phyloP scores from a whole-genome alignment of 176 grass and related monocot genomes.

The Avena eriantha region DNA sequence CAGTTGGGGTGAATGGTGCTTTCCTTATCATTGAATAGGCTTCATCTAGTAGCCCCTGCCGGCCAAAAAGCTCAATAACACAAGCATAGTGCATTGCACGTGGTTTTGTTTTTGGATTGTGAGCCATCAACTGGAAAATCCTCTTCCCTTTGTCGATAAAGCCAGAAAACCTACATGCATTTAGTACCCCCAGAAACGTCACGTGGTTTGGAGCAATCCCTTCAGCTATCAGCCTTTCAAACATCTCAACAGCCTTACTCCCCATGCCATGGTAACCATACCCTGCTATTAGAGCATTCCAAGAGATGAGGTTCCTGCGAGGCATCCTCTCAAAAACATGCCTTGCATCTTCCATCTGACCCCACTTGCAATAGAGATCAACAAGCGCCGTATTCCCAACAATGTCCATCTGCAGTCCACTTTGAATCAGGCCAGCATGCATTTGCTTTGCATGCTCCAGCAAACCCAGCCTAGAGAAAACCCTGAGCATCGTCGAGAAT shows the following conservation, averaged over 20 bases:
- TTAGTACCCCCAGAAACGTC: conserved; percentile 71
- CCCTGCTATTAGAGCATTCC: conserved; percentile 93
- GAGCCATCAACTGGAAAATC: conserved; percentile 72
- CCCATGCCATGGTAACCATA: conserved; percentile 92
- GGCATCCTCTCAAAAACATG: conserved; percentile 85
- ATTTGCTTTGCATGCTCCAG: conserved; percentile 78
- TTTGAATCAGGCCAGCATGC: conserved; percentile 75
- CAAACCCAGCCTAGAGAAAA: conserved; percentile 70
- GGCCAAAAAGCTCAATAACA: conserved; percentile 86
- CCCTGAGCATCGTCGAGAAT: conserved; percentile 62
- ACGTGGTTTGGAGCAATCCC: conserved; percentile 73
- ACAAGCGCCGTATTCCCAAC: conserved; percentile 68
- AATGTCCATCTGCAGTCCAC: conserved; percentile 61
- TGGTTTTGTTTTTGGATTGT: conserved; percentile 56
- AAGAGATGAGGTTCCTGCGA: conserved; percentile 79
- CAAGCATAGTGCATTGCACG: conserved; percentile 92
- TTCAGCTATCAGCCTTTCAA: conserved; percentile 75
- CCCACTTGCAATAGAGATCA: conserved; percentile 94
- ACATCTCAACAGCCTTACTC: conserved; percentile 59
- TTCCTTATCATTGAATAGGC: conserved; percentile 75
- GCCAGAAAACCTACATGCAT: conserved; percentile 77
- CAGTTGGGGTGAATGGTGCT: conserved; percentile 64
- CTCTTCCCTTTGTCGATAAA: conserved; percentile 69
- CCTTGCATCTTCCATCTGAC: conserved; percentile 84
- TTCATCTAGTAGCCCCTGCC: conserved; percentile 79